Base-by-base conservation (phyloP, 768 basidiomycete species). In the Cytidiella melzeri region DNA sequence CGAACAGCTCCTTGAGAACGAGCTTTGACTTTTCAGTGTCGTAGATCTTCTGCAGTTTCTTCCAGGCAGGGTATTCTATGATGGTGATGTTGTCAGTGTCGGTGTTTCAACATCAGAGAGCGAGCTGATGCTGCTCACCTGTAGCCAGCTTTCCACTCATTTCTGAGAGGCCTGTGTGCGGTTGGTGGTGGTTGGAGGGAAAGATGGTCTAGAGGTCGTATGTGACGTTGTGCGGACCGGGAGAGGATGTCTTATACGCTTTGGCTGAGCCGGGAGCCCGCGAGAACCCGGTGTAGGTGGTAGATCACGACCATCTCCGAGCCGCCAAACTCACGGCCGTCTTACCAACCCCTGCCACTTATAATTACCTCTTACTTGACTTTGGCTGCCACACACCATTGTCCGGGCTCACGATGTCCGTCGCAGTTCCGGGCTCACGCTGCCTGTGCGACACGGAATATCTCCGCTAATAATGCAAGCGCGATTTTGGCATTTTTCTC, bases 1-100 rank as follows among this genome's bases (percentile, higher is more conserved):
- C 83, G 65, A 99, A 99, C 61, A 99, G 88, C 51, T 96, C 87
- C 69, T 87, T 91, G 56, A 99, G 81, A 61, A 90, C 72, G 67
- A 97, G 84, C 56, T 78, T 77, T 51, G 79, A 64, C 55, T 79
- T 73, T 61, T 92, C 77, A 11, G 76, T 67, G 64, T 89, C 83
- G 67, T 95, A 87, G 52, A 89, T 77, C 59, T 75, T 59, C 73
- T 96, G 86, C 58, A 99, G 87, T 67, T 89, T 85, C 72, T 90
- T 79, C 94, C 94, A 98, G 36, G 91, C 69, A 21, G 80, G 48
- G 70, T 96, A 96, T 46, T 91, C 94, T 97, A 64, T 0, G 26
- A 27, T 11, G 25, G 23, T 3, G 5, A 18, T 36, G 9, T n/a
- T 7, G 28, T 23, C 11, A 25, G 24, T 27, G 51, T 19, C 36